phyloP scores from a whole-genome alignment of 2,329 filamentous ascomycete species.

The Aspergillus floridensis region DNA sequence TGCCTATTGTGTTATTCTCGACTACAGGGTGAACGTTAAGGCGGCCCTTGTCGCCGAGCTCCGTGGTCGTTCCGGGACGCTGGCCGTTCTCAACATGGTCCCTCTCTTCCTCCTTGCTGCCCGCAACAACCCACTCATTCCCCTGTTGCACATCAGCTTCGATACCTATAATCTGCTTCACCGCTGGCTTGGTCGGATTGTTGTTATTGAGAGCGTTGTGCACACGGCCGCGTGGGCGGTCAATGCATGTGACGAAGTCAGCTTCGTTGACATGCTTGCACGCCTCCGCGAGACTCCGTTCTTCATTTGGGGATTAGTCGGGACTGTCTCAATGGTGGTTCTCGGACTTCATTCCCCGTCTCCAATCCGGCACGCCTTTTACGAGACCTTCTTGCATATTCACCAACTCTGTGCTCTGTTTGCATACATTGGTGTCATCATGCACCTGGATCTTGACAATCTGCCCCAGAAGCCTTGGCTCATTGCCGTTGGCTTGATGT shows the following conservation, averaged over 20 bases:
- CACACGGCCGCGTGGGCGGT: slow-evolving; percentile 76
- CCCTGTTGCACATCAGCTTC: slow-evolving; percentile 80
- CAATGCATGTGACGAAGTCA: slow-evolving; percentile 55
- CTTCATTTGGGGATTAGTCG: slow-evolving; percentile 47
- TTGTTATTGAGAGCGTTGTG: slow-evolving; percentile 66
- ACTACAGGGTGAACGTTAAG: slow-evolving; percentile 43
- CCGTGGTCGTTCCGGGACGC: slow-evolving; percentile 77
- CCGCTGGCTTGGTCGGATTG: slow-evolving; percentile 76
- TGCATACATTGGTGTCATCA: slow-evolving; percentile 45
- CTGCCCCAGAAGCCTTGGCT: slow-evolving; percentile 44
- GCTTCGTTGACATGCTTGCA: slow-evolving; percentile 32
- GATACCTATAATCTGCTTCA: slow-evolving; percentile 94
- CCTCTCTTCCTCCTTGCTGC: slow-evolving; percentile 84
- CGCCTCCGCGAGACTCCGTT: slow-evolving; percentile 40
- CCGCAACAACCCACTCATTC: slow-evolving; percentile 89
- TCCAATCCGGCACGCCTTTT: slow-evolving; percentile 46
- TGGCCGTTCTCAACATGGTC: slow-evolving; percentile 87
- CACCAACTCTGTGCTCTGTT: slow-evolving; percentile 46
- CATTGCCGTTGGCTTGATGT: slow-evolving; percentile 37
- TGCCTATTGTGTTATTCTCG: slow-evolving; percentile 62
- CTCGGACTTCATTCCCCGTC: slow-evolving; percentile 46
- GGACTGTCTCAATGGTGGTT: slow-evolving; percentile 40
- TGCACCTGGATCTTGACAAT: slow-evolving; percentile 43
- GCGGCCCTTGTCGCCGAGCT: slow-evolving; percentile 71
- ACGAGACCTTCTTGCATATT: slow-evolving; percentile 48